Conservation (phyloP, 495 filamentous ascomycete species). For the Aspergillus leporis region DNA sequence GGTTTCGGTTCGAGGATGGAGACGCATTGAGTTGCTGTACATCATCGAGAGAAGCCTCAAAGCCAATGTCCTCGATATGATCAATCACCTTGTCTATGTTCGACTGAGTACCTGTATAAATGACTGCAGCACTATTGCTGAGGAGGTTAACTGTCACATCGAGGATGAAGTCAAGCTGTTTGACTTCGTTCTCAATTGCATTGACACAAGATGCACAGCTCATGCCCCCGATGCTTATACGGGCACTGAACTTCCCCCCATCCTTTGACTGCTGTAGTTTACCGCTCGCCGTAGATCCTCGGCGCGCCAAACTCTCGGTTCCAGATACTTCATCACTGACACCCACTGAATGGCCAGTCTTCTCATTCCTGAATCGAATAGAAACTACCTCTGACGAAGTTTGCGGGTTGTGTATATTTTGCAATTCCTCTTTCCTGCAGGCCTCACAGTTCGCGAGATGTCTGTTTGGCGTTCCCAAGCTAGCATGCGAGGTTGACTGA, state of each 20-base stretch:
- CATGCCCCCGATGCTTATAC: constrained; percentile 61
- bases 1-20: constrained; percentile 20
- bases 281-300: background rate
- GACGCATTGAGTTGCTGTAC: constrained; percentile 27
- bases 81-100: constrained; percentile 46
- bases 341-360: background rate
- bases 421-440: constrained; percentile 42
- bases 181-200: constrained; percentile 51
- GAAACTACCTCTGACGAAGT: background rate
- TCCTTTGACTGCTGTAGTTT: background rate
- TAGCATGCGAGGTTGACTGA: constrained; percentile 25
- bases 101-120: constrained; percentile 41
- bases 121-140: constrained; percentile 56
- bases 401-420: background rate
- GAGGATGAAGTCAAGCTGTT: constrained; percentile 52
- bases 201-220: constrained; percentile 64
- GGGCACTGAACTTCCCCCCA: constrained; percentile 39
- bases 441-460: constrained; percentile 52
- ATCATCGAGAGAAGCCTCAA: constrained; percentile 52
- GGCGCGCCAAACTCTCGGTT: background rate
- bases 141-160: constrained; percentile 58
- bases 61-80: constrained; percentile 56
- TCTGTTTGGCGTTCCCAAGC: constrained; percentile 15
- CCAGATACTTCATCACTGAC: background rate
- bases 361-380: background rate